A percentile compares a stretch with the other conserved stretches of the same genome.
These are phyloP conservation scores for Vachellia collinsii DNA, from an alignment of 306 rosid genomes.

Conservation along the genomic window DNA sequence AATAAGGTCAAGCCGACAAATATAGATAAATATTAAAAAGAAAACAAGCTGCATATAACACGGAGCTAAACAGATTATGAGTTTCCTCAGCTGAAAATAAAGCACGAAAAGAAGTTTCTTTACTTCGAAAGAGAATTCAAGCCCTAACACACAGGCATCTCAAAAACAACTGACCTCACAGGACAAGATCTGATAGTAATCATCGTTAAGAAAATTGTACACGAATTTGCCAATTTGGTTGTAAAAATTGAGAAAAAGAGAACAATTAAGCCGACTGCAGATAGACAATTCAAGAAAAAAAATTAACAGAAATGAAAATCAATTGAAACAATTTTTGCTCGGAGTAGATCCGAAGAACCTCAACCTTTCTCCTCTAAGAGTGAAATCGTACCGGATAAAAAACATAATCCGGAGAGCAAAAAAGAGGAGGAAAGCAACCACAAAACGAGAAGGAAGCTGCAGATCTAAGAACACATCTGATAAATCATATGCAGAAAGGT, in stretches of 20 bases:
- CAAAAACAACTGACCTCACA: background rate
- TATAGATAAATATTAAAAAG: background rate
- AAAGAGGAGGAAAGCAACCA: background rate
- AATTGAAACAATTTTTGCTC: background rate
- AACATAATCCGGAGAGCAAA: background rate
- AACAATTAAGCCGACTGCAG: background rate
- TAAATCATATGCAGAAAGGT: background rate
- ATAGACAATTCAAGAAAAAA: background rate
- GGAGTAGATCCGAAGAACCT: background rate
- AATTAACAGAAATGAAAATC: background rate
- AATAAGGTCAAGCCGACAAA: slow-evolving; percentile 37
- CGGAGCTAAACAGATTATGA: background rate
- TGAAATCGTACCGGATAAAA: background rate
- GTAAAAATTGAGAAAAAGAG: background rate
- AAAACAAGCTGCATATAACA: slow-evolving; percentile 17
- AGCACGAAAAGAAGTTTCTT: background rate
- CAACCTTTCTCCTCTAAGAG: background rate
- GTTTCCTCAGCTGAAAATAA: background rate
- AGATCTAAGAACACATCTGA: background rate
- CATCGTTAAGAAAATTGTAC: background rate
- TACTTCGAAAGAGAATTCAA: background rate
- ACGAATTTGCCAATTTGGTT: background rate
- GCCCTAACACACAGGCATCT: background rate
- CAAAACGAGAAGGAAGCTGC: background rate
- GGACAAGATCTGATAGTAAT: background rate